Conservation (phyloP, 2,329 filamentous ascomycete genomes). For the Diaporthe citriasiana region DNA sequence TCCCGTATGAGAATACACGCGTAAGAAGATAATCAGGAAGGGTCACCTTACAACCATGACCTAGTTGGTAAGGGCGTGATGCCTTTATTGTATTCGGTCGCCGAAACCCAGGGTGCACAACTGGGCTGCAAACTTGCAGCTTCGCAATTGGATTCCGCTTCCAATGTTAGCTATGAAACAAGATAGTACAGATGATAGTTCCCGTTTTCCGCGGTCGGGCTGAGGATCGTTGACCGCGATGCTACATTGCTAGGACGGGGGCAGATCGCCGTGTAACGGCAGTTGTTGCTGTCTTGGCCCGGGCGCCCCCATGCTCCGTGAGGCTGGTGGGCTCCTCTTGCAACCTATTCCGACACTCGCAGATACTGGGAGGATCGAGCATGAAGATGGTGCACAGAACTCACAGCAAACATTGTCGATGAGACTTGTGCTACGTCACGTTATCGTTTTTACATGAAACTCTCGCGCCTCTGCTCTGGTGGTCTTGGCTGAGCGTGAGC, state of each 20-base stretch:
- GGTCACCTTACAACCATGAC: slow-evolving; percentile 12
- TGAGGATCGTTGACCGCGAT: slow-evolving; percentile 19
- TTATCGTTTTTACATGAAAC: slow-evolving; percentile 14
- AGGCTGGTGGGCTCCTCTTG: slow-evolving; percentile 13
- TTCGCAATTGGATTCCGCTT: slow-evolving; percentile 22
- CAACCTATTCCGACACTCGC: background rate
- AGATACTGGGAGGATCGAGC: background rate
- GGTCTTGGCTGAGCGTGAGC: background rate
- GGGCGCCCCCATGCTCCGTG: background rate
- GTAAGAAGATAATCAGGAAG: slow-evolving; percentile 22
- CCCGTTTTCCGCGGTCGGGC: slow-evolving; percentile 23
- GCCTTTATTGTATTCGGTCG: slow-evolving; percentile 30
- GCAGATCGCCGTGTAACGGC: slow-evolving; percentile 16
- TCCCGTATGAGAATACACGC: background rate
- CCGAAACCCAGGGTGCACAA: slow-evolving; percentile 13
- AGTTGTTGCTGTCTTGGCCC: slow-evolving; percentile 30
- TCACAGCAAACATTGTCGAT: background rate
- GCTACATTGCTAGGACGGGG: slow-evolving; percentile 30
- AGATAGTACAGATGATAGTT: slow-evolving; percentile 32
- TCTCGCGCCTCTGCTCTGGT: slow-evolving; percentile 1
- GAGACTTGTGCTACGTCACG: background rate
- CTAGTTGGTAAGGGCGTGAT: slow-evolving; percentile 29
- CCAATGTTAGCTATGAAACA: slow-evolving; percentile 20
- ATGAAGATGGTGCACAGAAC: slow-evolving; percentile 22
- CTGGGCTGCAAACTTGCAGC: background rate